Percentiles rank a stretch among this genome's conserved stretches.
Conservation (phyloP, 139 green algal species). For the Closterium sp. region DNA sequence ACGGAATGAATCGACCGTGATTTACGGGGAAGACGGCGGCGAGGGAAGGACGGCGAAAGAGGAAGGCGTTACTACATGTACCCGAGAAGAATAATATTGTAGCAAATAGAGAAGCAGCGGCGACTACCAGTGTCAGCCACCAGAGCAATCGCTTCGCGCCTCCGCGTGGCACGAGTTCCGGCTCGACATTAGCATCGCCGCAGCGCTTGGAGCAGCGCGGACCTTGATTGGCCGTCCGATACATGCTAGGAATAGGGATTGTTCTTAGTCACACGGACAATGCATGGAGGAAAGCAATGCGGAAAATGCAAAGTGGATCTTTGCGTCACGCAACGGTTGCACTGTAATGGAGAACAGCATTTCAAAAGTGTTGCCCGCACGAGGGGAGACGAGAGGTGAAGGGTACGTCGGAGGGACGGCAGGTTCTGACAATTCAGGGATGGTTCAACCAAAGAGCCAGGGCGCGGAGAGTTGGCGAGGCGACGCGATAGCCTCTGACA, state of each 20-base stretch:
- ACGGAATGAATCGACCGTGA: too few relatives aligned
- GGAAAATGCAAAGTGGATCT: not conserved
- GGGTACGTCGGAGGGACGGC: too few relatives aligned
- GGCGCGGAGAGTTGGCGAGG: too few relatives aligned
- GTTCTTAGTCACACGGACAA: not conserved
- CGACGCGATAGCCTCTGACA: too few relatives aligned
- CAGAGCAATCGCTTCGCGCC: not conserved
- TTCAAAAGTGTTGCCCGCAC: too few relatives aligned
- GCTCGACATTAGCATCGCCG: not conserved
- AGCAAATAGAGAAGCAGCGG: not conserved
- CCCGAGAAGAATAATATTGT: not conserved
- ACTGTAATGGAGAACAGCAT: too few relatives aligned
- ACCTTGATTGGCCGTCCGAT: not conserved
- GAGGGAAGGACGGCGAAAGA: not conserved
- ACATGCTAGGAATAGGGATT: not conserved
- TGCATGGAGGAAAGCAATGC: not conserved
- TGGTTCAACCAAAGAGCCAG: too few relatives aligned
- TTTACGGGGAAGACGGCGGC: not conserved
- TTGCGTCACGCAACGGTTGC: too few relatives aligned
- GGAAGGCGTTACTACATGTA: not conserved
- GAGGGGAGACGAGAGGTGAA: too few relatives aligned
- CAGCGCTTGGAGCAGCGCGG: not conserved
- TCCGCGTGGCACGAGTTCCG: not conserved
- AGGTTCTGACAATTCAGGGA: too few relatives aligned
- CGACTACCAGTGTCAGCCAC: not conserved